Percentiles rank a stretch among this genome's conserved stretches.
Conservation (phyloP, 1,284 basidiomycete genomes). For the Meira miltonrushii region DNA sequence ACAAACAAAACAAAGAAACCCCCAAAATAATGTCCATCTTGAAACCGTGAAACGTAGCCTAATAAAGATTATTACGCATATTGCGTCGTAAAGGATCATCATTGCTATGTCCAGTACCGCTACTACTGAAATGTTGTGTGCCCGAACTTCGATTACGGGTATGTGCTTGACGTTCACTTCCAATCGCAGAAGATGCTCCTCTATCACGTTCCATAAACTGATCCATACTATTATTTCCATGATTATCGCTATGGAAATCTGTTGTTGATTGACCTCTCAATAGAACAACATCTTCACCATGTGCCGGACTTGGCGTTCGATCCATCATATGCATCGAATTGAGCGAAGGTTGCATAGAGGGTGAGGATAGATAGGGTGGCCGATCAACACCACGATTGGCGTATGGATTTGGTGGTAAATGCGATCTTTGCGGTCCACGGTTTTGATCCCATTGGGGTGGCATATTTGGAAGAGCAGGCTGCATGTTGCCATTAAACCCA, state of each 20-base stretch:
- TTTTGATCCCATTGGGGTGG: not conserved
- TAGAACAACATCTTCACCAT: constrained; percentile 7
- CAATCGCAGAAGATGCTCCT: constrained; percentile 4
- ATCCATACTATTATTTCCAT: not conserved
- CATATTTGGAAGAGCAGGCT: constrained; percentile 4
- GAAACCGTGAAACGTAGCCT: no score
- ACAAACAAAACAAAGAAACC: no score
- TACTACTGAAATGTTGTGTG: constrained; percentile 3
- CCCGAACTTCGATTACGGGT: constrained; percentile 8
- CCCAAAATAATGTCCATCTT: no score
- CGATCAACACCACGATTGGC: not conserved
- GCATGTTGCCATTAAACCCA: not conserved
- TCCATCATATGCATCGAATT: not conserved
- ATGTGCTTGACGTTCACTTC: not conserved
- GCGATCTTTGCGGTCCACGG: not conserved
- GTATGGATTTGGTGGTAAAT: not conserved
- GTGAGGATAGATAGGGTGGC: not conserved
- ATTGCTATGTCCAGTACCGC: not conserved
- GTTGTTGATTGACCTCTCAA: not conserved
- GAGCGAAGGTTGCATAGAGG: not conserved
- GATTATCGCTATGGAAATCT: not conserved
- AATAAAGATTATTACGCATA: no score
- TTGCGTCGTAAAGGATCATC: no score
- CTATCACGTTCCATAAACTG: not conserved
- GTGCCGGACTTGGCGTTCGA: constrained; percentile 8